Conservation (phyloP, 805 yeast species). For the Ogataea nakhonphanomensis region DNA sequence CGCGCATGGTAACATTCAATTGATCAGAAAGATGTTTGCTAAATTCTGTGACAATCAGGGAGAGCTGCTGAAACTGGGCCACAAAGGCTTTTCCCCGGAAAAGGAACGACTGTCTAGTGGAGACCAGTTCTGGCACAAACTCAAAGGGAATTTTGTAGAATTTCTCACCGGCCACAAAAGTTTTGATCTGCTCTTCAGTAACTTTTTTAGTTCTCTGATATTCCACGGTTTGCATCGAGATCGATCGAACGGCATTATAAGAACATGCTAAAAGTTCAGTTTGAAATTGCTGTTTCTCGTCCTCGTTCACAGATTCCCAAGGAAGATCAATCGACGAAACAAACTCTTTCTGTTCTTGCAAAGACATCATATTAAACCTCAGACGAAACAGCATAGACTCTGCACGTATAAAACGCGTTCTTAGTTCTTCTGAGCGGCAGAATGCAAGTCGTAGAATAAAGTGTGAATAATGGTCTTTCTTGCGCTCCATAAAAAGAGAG, state of each 20-base stretch:
- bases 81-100: constrained; percentile 75
- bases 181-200: constrained; percentile 50
- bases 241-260: constrained; percentile 38
- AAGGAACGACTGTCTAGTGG: constrained; percentile 66
- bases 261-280: constrained; percentile 55
- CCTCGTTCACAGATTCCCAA: constrained; percentile 63
- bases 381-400: constrained; percentile 74
- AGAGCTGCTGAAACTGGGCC: constrained; percentile 76
- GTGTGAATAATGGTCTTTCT: constrained; percentile 91
- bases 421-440: constrained; percentile 79
- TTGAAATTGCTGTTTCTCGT: constrained; percentile 53
- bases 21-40: constrained; percentile 46
- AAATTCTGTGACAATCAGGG: constrained; percentile 68
- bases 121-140: constrained; percentile 72
- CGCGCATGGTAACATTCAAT: constrained; percentile 66
- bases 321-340: constrained; percentile 62
- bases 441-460: constrained; percentile 84
- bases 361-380: constrained; percentile 62
- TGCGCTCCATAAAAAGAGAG: constrained; percentile 53
- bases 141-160: constrained; percentile 88
- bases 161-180: constrained; percentile 54
- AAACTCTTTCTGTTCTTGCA: constrained; percentile 67
- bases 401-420: constrained; percentile 72
- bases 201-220: constrained; percentile 32
- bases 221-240: constrained; percentile 33